Base-by-base conservation (phyloP, 2,329 filamentous ascomycete genomes). In the Aspergillus pseudonomiae region DNA sequence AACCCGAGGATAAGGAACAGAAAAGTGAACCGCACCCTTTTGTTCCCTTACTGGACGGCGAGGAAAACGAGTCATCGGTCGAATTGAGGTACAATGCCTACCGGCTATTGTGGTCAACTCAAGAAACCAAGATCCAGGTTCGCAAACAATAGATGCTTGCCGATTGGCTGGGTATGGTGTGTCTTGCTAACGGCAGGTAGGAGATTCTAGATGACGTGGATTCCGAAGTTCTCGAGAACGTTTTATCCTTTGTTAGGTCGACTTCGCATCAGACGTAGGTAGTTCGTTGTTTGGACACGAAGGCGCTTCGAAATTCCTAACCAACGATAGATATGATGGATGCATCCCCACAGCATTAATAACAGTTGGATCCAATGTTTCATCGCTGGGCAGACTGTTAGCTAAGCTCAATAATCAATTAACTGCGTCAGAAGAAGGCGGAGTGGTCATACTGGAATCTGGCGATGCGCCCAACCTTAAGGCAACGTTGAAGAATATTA, bases 401-500 rank as follows among this genome's bases (percentile, higher is more conserved):
- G 67, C 77, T 7, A 72, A 74, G 46, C 75, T 81, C 34, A 77
- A 77, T 60, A 69, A 71, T 19, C 72, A 73, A 66, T 67, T 80
- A 59, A 73, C 67, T 28, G 65, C 69, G 19, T 64, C 72, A 10
- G 65, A 69, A 43, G 72, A 74, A 61, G 78, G 77, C 11, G 73
- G 75, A 41, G 72, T 82, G 24, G 71, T 83, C 43, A 70, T 75
- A 16, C 68, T 83, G 24, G 79, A 80, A 68, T 80, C 81, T 16
- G 78, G 75, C 14, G 79, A 83, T 68, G 77, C 78, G 26, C 73
- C 78, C 10, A 83, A 81, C 66, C 67, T 83, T 34, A 83, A 83
- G 63, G 79, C 76, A 36, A 76, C 77, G 10, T 64, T 83, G 66
- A 83, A 82, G 64, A 80, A 77, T 60, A 77, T 83, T 39, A 83